Evolutionary conservation across 805 yeast species (phyloP).

Genomic region (Kluyveromyces siamensis): DNA sequence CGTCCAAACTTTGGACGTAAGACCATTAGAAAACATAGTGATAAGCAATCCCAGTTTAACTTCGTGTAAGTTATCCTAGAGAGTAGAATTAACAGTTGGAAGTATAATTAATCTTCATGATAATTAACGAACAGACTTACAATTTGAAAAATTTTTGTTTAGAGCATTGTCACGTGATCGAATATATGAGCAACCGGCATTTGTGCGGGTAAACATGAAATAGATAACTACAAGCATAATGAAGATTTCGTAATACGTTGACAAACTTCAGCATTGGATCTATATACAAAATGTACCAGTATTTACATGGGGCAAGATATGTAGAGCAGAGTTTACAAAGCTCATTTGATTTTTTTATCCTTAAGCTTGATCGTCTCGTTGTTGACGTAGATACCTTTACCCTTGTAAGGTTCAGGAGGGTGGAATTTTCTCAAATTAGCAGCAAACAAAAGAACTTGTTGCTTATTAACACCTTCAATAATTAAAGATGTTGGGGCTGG

Average conservation of each 20-base stretch:
- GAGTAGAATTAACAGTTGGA: no score
- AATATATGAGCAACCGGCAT: no score
- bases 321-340: neutral
- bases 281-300: neutral
- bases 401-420: slow-evolving; percentile 98
- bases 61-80: no score
- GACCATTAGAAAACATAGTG: neutral
- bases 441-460: slow-evolving; percentile 79
- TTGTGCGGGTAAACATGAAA: no score
- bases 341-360: slow-evolving; percentile 82
- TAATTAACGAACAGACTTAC: no score
- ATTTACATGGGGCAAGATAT: neutral
- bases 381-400: slow-evolving; percentile 91
- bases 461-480: slow-evolving; percentile 82
- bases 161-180: neutral
- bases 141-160: no score
- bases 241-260: neutral
- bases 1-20: slow-evolving; percentile 1
- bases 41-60: no score
- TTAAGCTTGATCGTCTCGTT: slow-evolving; percentile 86
- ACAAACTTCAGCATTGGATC: neutral
- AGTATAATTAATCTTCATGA: no score
- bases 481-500: slow-evolving; percentile 84
- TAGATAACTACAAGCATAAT: neutral
- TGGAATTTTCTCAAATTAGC: slow-evolving; percentile 77